Evolutionary conservation across 768 basidiomycete genomes (phyloP).

Genomic region (Coprinellus micaceus): DNA sequence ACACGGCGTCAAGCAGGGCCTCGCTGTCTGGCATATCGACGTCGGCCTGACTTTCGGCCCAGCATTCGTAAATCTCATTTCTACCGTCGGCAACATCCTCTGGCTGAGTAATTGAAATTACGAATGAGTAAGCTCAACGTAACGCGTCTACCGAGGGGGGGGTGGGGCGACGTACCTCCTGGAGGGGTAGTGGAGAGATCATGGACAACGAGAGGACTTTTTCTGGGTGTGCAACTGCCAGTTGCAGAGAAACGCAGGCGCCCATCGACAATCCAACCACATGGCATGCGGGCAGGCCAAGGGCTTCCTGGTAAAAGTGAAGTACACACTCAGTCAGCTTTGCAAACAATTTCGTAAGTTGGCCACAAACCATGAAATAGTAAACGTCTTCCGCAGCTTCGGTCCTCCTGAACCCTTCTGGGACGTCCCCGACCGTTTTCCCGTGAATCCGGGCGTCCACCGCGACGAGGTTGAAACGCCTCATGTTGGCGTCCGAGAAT

Average conservation of each 20-base stretch:
- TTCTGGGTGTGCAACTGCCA: slow-evolving; percentile 31
- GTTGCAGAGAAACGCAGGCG: slow-evolving; percentile 28
- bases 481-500: slow-evolving; percentile 30
- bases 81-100: slow-evolving; percentile 27
- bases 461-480: slow-evolving; percentile 35
- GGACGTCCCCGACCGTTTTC: slow-evolving; percentile 22
- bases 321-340: background rate
- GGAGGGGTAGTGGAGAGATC: slow-evolving; percentile 30
- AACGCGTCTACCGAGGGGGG: too few species aligned
- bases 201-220: slow-evolving; percentile 29
- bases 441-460: slow-evolving; percentile 33
- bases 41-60: slow-evolving; percentile 17
- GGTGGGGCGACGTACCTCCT: slow-evolving; percentile 34
- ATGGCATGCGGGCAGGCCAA: slow-evolving; percentile 32
- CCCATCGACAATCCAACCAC: slow-evolving; percentile 35
- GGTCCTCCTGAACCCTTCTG: slow-evolving; percentile 20
- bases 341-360: background rate
- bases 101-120: slow-evolving; percentile 18
- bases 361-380: slow-evolving; percentile 28
- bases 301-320: slow-evolving; percentile 21
- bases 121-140: slow-evolving; percentile 11
- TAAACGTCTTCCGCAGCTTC: slow-evolving; percentile 30
- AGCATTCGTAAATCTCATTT: slow-evolving; percentile 23
- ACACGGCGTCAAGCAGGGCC: slow-evolving; percentile 17
- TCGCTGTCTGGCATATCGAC: slow-evolving; percentile 6